Evolutionary conservation across 2,329 filamentous ascomycete genomes (phyloP).

Genomic region (Cordyceps cicadae): DNA sequence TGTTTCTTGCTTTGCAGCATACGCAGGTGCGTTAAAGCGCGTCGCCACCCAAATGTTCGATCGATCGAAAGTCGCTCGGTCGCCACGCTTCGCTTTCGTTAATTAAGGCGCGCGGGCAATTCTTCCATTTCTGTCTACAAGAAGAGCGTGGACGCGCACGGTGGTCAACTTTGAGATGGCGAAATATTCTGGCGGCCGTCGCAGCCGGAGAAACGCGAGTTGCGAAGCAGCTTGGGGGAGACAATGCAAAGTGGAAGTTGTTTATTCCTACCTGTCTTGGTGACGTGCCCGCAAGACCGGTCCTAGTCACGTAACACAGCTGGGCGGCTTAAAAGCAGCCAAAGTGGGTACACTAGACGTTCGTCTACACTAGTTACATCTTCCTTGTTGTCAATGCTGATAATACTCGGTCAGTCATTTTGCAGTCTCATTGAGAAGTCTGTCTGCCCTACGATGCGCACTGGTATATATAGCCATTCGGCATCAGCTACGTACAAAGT

Average conservation of each 20-base stretch:
- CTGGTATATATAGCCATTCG: not conserved
- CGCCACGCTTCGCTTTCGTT: not conserved
- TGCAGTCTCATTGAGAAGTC: not conserved
- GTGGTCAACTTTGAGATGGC: not conserved
- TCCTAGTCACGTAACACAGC: too few relatives aligned
- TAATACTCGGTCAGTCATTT: too few relatives aligned
- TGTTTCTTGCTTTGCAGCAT: not conserved
- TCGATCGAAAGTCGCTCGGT: not conserved
- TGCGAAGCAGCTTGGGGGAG: not conserved
- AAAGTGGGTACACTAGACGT: conserved; percentile 1
- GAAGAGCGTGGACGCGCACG: not conserved
- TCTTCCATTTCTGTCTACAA: not conserved
- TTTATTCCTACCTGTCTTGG: too few relatives aligned
- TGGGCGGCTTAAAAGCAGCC: not conserved
- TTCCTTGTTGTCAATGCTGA: too few relatives aligned
- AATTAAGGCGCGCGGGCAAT: not conserved
- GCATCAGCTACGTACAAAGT: not conserved
- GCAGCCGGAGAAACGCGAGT: not conserved
- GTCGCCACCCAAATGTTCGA: not conserved
- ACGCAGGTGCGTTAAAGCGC: not conserved
- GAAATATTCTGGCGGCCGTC: not conserved
- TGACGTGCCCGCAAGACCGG: too few relatives aligned
- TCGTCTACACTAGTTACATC: too few relatives aligned
- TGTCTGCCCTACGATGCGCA: not conserved
- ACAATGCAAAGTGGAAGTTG: too few relatives aligned